A percentile compares a stretch with the other conserved stretches of the same genome.
Conservation (phyloP, 2,329 filamentous ascomycete genomes). For the Penicillium sp. region DNA sequence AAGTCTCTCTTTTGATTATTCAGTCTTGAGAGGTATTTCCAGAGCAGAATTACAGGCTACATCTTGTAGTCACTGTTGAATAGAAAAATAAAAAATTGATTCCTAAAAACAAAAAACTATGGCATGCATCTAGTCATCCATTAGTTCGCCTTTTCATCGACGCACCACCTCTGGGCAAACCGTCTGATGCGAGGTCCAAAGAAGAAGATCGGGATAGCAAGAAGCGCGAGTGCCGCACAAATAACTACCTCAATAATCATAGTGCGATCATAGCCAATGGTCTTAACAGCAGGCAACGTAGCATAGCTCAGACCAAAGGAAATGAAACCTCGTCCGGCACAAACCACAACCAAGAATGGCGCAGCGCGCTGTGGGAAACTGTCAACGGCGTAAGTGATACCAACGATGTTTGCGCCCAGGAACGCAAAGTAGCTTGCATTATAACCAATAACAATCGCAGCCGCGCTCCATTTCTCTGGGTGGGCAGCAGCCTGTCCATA, state of each 20-base stretch:
- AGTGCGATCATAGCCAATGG: slow-evolving; percentile 16
- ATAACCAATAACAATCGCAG: slow-evolving; percentile 9
- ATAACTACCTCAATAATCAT: slow-evolving; percentile 8
- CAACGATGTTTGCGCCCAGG: slow-evolving; percentile 18
- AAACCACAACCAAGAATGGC: slow-evolving; percentile 19
- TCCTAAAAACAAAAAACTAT: slow-evolving; percentile 6
- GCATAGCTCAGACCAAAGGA: slow-evolving; percentile 19
- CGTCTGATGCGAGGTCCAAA: slow-evolving; percentile 1
- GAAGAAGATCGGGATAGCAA: slow-evolving; percentile 3
- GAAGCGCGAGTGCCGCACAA: background rate
- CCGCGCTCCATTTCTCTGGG: slow-evolving; percentile 12
- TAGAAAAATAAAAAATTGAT: slow-evolving; percentile 7
- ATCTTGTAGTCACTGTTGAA: background rate
- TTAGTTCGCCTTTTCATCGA: background rate
- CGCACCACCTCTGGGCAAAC: background rate
- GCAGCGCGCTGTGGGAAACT: slow-evolving; percentile 18
- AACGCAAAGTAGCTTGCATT: slow-evolving; percentile 22
- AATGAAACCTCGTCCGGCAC: slow-evolving; percentile 14
- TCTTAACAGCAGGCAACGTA: slow-evolving; percentile 11
- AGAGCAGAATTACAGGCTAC: background rate
- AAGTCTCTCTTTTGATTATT: too few relatives aligned
- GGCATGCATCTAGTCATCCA: background rate
- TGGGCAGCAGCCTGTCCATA: slow-evolving; percentile 14
- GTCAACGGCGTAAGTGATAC: slow-evolving; percentile 20
- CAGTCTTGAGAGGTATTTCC: too few relatives aligned